Evolutionary conservation across 2,329 filamentous ascomycete species (phyloP).

Genomic region (Ceratocystis diversiconidia): DNA sequence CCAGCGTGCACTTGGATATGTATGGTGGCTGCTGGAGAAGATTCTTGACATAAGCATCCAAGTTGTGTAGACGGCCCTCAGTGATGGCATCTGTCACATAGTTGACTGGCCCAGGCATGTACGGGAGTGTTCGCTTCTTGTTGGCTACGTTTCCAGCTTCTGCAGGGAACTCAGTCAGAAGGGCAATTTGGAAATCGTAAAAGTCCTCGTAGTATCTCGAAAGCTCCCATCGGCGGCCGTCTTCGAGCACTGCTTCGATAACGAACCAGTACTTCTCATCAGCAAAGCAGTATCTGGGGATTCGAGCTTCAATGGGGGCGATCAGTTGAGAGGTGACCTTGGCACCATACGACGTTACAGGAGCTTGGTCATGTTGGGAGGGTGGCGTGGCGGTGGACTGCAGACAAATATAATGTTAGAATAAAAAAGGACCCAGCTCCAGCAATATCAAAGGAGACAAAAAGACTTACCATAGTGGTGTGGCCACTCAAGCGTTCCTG

Average conservation of each 20-base stretch:
- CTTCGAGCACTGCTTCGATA: slow-evolving; percentile 79
- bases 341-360: slow-evolving; percentile 10
- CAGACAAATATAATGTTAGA: neutral
- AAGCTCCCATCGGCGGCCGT: slow-evolving; percentile 83
- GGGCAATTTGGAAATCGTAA: slow-evolving; percentile 94
- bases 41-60: slow-evolving; percentile 93
- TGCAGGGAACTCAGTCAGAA: slow-evolving; percentile 79
- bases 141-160: slow-evolving; percentile 78
- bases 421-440: neutral
- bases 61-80: slow-evolving; percentile 77
- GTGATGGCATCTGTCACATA: slow-evolving; percentile 98
- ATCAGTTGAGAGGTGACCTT: slow-evolving; percentile 43
- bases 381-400: neutral
- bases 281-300: slow-evolving; percentile 86
- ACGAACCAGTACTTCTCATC: slow-evolving; percentile 99
- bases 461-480: neutral
- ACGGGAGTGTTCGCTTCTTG: slow-evolving; percentile 72
- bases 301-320: slow-evolving; percentile 68
- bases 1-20: slow-evolving; percentile 70
- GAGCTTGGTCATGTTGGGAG: slow-evolving; percentile 7
- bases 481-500: slow-evolving; percentile 13
- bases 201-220: slow-evolving; percentile 96
- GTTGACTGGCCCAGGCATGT: slow-evolving; percentile 95
- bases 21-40: slow-evolving; percentile 69
- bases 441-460: neutral